A percentile compares a stretch with the other conserved stretches of the same genome.
Evolutionary conservation across 495 filamentous ascomycete genomes (phyloP).

Genomic region (Lophiotrema nucula): DNA sequence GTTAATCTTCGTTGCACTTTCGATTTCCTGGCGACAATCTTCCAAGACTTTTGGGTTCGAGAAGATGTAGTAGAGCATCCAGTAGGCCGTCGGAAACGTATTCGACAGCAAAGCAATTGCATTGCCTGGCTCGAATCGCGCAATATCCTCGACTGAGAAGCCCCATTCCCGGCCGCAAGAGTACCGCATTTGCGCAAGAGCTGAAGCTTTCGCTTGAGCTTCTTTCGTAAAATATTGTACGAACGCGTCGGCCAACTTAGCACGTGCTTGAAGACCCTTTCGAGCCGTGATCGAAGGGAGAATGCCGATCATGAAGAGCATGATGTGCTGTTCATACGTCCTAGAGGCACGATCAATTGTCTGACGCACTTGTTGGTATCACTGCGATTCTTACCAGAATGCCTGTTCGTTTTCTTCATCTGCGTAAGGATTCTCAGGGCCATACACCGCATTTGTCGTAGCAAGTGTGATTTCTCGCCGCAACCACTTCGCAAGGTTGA

Average conservation of each 20-base stretch:
- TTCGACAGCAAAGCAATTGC: neutral
- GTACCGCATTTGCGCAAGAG: constrained; percentile 1
- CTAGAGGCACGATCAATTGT: too few species aligned
- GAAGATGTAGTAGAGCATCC: neutral
- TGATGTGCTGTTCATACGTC: constrained; percentile 1
- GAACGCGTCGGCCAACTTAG: constrained; percentile 10
- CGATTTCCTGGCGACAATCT: neutral
- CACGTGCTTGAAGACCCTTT: too few species aligned
- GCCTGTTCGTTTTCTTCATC: neutral
- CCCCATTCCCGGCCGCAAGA: neutral
- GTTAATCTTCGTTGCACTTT: neutral
- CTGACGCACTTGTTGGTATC: too few species aligned
- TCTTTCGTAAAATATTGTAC: neutral
- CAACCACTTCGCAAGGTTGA: neutral
- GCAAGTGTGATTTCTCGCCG: neutral
- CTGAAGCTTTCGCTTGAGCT: constrained; percentile 1
- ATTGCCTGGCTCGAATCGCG: neutral
- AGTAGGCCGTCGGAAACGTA: neutral
- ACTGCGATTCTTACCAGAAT: constrained; percentile 7
- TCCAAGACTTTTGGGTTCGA: neutral
- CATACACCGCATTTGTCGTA: constrained; percentile 9
- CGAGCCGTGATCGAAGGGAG: too few species aligned
- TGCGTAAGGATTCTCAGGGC: neutral
- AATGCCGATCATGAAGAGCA: too few species aligned
- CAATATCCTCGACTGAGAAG: neutral